Base-by-base conservation (phyloP, 2,329 filamentous ascomycete genomes). In the Venturiaceae sp. region DNA sequence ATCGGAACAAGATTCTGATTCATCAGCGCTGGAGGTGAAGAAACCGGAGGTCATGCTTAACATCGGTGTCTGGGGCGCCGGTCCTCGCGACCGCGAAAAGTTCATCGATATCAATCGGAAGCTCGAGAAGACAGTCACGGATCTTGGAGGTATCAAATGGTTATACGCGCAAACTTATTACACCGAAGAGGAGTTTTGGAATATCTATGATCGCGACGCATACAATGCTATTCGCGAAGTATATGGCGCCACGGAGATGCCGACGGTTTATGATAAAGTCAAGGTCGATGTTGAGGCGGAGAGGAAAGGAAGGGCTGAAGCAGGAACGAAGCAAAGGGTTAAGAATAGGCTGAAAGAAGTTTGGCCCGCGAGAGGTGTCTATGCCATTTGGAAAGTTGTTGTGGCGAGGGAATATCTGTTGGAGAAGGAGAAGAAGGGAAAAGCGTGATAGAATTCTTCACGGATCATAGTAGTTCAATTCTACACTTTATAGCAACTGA, bases 81-180 rank as follows among this genome's bases (percentile, higher is more conserved):
- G 75, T 0, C 71, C 75, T 2, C 67, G 66, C 2, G 69, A 74
- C 30, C 71, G 75, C 3, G 67, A 74, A 1, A 70, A 75, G 14
- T 81, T 81, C 55, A 72, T 86, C 8, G 64, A 66, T 1, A 72
- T 76, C 54, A 88, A 88, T 67, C 77, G 83, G 0, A 75, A 75
- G 0, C 73, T 89, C 1, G 86, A 88, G 69, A 71, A 74, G 8
- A 82, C 80, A 58, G 75, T 87, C 0, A 75, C 77, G 8, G 77
- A 80, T 28, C 74, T 85, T 6, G 76, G 80, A 2, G 86, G 86
- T 5, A 84, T 83, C 74, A 88, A 88, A 70, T 87, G 83, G 75
- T 71, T 89, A 1, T 89, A 89, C 62, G 84, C 84, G 0, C 84
- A 88, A 59, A 82, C 83, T 0, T 88, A 84, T 69, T 87, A 87